These are phyloP conservation scores for Talaromyces verruculosus DNA, from an alignment of 2,329 filamentous ascomycete genomes.

Conservation along the genomic window DNA sequence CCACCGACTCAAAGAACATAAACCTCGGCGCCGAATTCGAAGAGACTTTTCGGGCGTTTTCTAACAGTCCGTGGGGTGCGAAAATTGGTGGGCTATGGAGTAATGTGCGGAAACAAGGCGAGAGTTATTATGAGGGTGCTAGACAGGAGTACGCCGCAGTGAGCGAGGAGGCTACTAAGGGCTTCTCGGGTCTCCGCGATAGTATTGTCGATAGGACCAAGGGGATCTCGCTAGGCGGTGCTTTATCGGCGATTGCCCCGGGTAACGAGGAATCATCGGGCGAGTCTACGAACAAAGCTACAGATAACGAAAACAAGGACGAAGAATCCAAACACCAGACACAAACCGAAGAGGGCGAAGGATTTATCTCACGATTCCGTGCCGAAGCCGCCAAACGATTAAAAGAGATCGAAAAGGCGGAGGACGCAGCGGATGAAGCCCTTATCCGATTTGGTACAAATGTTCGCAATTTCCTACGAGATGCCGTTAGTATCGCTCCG, in stretches of 20 bases:
- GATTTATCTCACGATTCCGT: conserved; percentile 74
- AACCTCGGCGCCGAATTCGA: conserved; percentile 84
- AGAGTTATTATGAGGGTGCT: conserved; percentile 80
- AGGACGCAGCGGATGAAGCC: conserved; percentile 95
- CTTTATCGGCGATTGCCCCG: conserved; percentile 27
- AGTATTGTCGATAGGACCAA: conserved; percentile 72
- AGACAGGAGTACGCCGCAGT: conserved; percentile 79
- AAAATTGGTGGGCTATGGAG: conserved; percentile 85
- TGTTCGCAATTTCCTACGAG: conserved; percentile 82
- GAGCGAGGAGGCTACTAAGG: conserved; percentile 77
- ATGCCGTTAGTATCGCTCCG: conserved; percentile 84
- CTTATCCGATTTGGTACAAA: conserved; percentile 88
- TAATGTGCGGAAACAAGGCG: conserved; percentile 91
- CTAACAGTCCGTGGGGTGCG: conserved; percentile 85
- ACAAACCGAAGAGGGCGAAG: conserved; percentile 44
- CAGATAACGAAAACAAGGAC: conserved; percentile 29
- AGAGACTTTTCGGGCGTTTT: conserved; percentile 92
- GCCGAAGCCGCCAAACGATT: conserved; percentile 77
- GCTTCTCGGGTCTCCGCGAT: conserved; percentile 68
- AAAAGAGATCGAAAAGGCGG: conserved; percentile 85
- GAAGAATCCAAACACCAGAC: not conserved
- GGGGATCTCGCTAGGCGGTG: conserved; percentile 63
- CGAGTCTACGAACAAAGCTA: conserved; percentile 32
- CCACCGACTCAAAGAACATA: conserved; percentile 37
- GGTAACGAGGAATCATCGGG: conserved; percentile 27